Evolutionary conservation across 2,329 filamentous ascomycete species (phyloP).

Genomic region (Nothopassalora personata): DNA sequence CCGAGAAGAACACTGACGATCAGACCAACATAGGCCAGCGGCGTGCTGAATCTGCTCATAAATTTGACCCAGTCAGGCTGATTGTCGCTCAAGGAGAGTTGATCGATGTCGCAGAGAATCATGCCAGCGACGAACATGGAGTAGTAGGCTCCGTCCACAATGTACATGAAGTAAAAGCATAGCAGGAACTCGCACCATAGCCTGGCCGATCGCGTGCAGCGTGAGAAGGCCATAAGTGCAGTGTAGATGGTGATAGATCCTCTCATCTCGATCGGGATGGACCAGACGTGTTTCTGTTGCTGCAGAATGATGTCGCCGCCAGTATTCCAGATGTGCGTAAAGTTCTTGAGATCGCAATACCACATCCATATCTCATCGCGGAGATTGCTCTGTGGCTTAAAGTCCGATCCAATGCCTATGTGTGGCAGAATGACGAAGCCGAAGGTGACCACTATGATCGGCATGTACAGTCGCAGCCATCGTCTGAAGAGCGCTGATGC

Average conservation of each 20-base stretch:
- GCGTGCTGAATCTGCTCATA: conserved; percentile 46
- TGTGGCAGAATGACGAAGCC: conserved; percentile 52
- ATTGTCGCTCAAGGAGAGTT: conserved; percentile 47
- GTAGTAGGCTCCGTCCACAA: conserved; percentile 60
- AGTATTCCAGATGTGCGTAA: conserved; percentile 60
- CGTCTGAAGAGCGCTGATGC: conserved; percentile 48
- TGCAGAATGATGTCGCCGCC: conserved; percentile 54
- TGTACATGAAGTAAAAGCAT: conserved; percentile 61
- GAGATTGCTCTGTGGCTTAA: conserved; percentile 37
- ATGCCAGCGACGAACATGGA: conserved; percentile 58
- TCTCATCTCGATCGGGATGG: conserved; percentile 58
- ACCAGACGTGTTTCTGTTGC: conserved; percentile 59
- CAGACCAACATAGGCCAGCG: conserved; percentile 52
- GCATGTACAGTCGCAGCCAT: conserved; percentile 48
- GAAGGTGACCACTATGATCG: conserved; percentile 53
- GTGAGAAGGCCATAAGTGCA: conserved; percentile 51
- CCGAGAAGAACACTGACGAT: conserved; percentile 52
- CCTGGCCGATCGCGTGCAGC: conserved; percentile 51
- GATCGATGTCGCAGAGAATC: conserved; percentile 57
- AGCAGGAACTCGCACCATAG: conserved; percentile 51
- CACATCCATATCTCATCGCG: conserved; percentile 49
- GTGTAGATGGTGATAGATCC: conserved; percentile 62
- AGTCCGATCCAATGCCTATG: conserved; percentile 32
- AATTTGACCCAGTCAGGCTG: conserved; percentile 48
- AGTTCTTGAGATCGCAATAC: conserved; percentile 60